These are phyloP conservation scores for Monoraphidium neglectum DNA, from an alignment of 139 green algal species.

Conservation along the genomic window DNA sequence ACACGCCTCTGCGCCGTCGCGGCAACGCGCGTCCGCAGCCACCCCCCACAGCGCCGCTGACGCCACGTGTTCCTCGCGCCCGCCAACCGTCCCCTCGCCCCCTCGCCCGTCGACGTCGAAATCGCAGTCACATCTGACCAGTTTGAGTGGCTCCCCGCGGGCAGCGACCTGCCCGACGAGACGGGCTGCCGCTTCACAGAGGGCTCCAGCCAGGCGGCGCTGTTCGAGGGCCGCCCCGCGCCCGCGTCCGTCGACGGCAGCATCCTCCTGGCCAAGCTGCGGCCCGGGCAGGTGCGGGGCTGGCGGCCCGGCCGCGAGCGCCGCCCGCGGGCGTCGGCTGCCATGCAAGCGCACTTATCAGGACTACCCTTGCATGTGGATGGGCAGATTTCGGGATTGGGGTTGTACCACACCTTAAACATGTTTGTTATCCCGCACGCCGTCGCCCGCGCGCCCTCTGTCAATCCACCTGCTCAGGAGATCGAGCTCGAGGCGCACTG, in stretches of 20 bases:
- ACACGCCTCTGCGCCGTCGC: too few species aligned
- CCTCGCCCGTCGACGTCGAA: too few species aligned
- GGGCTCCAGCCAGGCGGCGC: neutral
- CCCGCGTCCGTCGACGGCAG: slow-evolving; percentile 69
- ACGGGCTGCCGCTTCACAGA: slow-evolving; percentile 71
- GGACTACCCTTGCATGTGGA: slow-evolving; percentile 1
- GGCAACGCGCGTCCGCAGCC: too few species aligned
- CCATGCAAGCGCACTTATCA: too few species aligned
- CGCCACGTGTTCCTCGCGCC: too few species aligned
- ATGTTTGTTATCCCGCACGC: too few species aligned
- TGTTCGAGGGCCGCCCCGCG: neutral
- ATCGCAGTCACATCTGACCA: slow-evolving; percentile 61
- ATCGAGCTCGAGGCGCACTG: slow-evolving; percentile 94
- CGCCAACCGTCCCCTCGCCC: too few species aligned
- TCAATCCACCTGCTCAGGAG: slow-evolving; percentile 54
- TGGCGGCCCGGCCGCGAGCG: neutral
- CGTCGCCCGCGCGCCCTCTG: too few species aligned
- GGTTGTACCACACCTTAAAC: too few species aligned
- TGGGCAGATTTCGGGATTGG: too few species aligned
- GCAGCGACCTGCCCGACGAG: slow-evolving; percentile 88
- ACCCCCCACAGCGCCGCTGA: too few species aligned
- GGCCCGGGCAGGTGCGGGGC: slow-evolving; percentile 63
- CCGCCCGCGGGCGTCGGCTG: neutral
- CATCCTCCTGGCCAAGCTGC: slow-evolving; percentile 94
- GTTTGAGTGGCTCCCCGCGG: slow-evolving; percentile 85